Base-by-base conservation (phyloP, 1,139 yeast genomes). In the Yamadazyma pseudoaaseri region DNA sequence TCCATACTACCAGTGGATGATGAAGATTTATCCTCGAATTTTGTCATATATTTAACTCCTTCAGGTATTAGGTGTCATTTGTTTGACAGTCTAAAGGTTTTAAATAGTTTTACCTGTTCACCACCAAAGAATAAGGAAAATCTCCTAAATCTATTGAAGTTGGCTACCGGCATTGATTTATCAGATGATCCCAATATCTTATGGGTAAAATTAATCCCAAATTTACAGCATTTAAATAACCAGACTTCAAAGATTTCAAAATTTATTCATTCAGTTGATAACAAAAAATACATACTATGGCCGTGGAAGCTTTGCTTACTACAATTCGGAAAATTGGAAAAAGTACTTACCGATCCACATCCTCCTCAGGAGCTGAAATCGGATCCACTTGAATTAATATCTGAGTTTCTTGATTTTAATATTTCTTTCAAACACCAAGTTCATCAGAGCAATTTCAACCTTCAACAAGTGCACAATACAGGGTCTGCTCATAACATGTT, bases 21-120 rank as follows among this genome's bases (percentile, higher is more conserved):
- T 20, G 27, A 29, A 16, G 49, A 46, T 8, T 26, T 40, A 17
- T 33, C 43, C 11, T 39, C 53, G 12, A 51, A 52, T 26, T 73
- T 68, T 49, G 83, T 77, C 6, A 58, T 85, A 1, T 82, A 83
- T 45, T 52, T 86, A 32, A 76, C 82, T 5, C 96, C 95, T 0
- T 79, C 89, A 9, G 94, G 90, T 0, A 79, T 83, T 12, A 60
- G 89, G 35, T 85, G 86, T 34, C 80, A 77, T 42, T 60, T 81
- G 25, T 67, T 56, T 35, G 77, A 80, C 22, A 67, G 71, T 5
- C 47, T 57, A 3, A 63, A 70, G 16, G 48, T 72, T 11, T 45
- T 51, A 4, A 66, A 62, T 12, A 72, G 76, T 14, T 52, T 76
- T 17, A 62, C 76, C 2, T 52, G 51, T 20, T 56, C 66, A 5